These are phyloP conservation scores for Pichia sp. DNA, from an alignment of 1,139 yeast genomes.

Conservation along the genomic window DNA sequence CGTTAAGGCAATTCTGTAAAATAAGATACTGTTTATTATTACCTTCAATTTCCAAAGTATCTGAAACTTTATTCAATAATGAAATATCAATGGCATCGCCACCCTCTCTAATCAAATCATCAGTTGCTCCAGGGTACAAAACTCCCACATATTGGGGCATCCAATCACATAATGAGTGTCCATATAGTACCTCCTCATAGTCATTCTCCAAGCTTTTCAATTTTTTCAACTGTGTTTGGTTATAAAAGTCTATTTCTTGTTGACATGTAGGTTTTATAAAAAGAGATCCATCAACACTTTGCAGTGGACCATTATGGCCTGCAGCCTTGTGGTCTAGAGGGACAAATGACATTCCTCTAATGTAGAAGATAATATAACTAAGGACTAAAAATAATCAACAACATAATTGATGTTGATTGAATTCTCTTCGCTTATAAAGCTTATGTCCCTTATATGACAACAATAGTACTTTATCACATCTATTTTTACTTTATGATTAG, in stretches of 20 bases:
- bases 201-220: conserved; percentile 22
- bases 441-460: too few species aligned
- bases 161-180: conserved; percentile 48
- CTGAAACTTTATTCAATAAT: conserved; percentile 5
- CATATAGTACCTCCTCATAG: conserved; percentile 30
- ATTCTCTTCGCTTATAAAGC: too few species aligned
- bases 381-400: too few species aligned
- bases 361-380: not conserved
- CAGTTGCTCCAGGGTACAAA: conserved; percentile 35
- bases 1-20: conserved; percentile 61
- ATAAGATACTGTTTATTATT: conserved; percentile 43
- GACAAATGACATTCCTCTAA: conserved; percentile 16
- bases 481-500: not conserved
- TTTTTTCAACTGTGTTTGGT: conserved; percentile 27
- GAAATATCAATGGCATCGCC: conserved; percentile 10
- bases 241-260: conserved; percentile 71
- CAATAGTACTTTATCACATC: too few species aligned
- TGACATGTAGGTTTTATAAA: conserved; percentile 62
- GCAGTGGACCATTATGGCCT: conserved; percentile 80
- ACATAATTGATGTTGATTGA: too few species aligned
- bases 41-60: conserved; percentile 11
- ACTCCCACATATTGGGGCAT: conserved; percentile 39
- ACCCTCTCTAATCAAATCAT: conserved; percentile 18
- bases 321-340: conserved; percentile 57
- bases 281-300: conserved; percentile 52